Conservation (phyloP, 352 stramenopile genomes). For the Phytophthora capsici region DNA sequence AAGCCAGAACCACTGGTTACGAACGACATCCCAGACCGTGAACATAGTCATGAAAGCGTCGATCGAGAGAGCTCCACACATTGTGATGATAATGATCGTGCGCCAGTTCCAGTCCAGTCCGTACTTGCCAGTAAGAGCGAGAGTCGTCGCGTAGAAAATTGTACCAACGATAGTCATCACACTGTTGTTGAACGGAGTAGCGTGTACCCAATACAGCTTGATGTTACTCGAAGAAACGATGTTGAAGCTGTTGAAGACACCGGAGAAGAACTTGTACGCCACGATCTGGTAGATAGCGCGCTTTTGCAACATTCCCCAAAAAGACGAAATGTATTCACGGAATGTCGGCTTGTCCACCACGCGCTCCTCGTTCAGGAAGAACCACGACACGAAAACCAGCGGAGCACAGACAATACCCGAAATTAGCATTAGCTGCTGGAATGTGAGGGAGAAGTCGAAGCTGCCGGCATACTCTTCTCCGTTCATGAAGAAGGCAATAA, state of each 20-base stretch:
- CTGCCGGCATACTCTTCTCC: conserved; percentile 49
- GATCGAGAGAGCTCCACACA: conserved; percentile 42
- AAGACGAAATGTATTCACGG: conserved; percentile 40
- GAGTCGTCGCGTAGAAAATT: conserved; percentile 44
- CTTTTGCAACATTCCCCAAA: conserved; percentile 58
- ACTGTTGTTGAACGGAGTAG: conserved; percentile 62
- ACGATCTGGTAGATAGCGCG: conserved; percentile 52
- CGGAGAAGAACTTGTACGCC: conserved; percentile 68
- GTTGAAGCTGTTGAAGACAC: conserved; percentile 67
- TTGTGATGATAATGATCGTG: conserved; percentile 46
- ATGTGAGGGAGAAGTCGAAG: conserved; percentile 52
- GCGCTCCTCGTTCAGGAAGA: conserved; percentile 43
- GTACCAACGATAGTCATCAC: conserved; percentile 57
- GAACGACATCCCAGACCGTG: conserved; percentile 57
- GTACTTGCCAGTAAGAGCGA: conserved; percentile 51
- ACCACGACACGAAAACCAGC: conserved; percentile 46
- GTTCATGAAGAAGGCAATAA: conserved; percentile 59
- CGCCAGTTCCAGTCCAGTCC: conserved; percentile 72
- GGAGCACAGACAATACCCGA: conserved; percentile 38
- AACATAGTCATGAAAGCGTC: conserved; percentile 63
- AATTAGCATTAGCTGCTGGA: conserved; percentile 52
- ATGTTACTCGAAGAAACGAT: conserved; percentile 58
- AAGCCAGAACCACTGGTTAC: conserved; percentile 73
- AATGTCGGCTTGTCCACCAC: conserved; percentile 30
- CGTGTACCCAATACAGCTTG: conserved; percentile 60